Evolutionary conservation across 257 asterid species (phyloP).

Genomic region (Salvia miltiorrhiza): DNA sequence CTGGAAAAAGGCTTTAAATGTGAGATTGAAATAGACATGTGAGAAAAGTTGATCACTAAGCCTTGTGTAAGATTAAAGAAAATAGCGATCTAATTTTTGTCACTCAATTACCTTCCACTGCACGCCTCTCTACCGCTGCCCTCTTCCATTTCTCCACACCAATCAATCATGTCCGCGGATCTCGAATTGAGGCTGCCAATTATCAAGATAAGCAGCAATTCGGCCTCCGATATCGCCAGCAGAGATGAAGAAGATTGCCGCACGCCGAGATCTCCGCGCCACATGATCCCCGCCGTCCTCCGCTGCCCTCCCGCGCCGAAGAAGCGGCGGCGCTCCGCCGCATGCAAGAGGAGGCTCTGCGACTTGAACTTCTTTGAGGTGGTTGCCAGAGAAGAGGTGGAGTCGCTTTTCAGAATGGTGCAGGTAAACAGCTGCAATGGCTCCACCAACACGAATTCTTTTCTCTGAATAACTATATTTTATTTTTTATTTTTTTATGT

Average conservation of each 20-base stretch:
- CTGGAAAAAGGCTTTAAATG: no score
- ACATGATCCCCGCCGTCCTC: constrained; percentile 39
- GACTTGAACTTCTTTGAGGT: constrained; percentile 40
- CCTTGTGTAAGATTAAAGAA: no score
- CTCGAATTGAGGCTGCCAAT: constrained; percentile 37
- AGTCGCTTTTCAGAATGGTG: constrained; percentile 38
- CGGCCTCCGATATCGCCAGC: background rate
- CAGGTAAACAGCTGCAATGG: constrained; percentile 12
- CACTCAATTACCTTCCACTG: constrained; percentile 39
- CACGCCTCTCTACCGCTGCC: constrained; percentile 39
- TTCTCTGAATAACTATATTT: constrained; percentile 10
- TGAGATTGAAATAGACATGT: no score
- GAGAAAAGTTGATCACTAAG: no score
- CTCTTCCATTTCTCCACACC: constrained; percentile 18
- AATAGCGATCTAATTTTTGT: constrained; percentile 12
- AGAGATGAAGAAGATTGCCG: constrained; percentile 23
- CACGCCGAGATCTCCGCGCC: constrained; percentile 44
- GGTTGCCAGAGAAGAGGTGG: constrained; percentile 35
- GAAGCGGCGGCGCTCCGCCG: constrained; percentile 36
- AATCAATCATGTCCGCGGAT: constrained; percentile 42
- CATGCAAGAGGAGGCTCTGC: constrained; percentile 44
- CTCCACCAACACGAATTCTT: constrained; percentile 34
- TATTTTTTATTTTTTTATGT: background rate
- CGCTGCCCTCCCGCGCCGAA: constrained; percentile 68
- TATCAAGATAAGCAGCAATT: constrained; percentile 1